Evolutionary conservation across 2,329 filamentous ascomycete species (phyloP).

Genomic region (Cladosporium sp.): DNA sequence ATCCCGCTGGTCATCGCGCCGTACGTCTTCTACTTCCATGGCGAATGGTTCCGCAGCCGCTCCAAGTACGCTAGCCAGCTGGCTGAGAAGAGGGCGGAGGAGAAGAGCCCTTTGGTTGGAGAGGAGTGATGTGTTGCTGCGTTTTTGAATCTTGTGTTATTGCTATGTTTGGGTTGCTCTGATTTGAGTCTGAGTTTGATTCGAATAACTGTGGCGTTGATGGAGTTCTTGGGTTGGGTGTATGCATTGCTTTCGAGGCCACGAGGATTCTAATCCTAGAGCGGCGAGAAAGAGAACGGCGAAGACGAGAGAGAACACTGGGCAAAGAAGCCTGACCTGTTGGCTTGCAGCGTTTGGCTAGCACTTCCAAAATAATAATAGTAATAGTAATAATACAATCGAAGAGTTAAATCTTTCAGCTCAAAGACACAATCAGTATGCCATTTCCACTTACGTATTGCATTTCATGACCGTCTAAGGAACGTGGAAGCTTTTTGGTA

Average conservation of each 20-base stretch:
- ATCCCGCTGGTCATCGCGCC: constrained; percentile 56
- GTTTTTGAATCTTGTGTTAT: not conserved
- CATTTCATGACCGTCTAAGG: too few relatives aligned
- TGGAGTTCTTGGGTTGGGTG: not conserved
- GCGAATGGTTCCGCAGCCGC: constrained; percentile 45
- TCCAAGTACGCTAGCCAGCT: constrained; percentile 44
- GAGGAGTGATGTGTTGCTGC: not conserved
- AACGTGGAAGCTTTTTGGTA: too few relatives aligned
- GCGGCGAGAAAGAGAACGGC: not conserved
- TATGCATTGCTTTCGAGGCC: not conserved
- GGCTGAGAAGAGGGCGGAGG: constrained; percentile 45
- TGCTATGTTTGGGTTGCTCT: not conserved
- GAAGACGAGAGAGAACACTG: not conserved
- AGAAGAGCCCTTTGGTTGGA: not conserved
- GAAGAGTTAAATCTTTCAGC: too few relatives aligned
- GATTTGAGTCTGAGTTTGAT: not conserved
- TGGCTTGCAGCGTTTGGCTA: not conserved
- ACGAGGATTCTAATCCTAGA: not conserved
- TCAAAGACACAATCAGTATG: too few relatives aligned
- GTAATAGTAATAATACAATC: too few relatives aligned
- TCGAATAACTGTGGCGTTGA: not conserved
- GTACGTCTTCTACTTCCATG: constrained; percentile 56
- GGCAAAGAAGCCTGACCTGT: too few relatives aligned
- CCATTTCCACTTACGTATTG: too few relatives aligned
- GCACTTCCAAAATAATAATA: too few relatives aligned